phyloP scores from a whole-genome alignment of 352 stramenopile genomes.

The Globisporangium yorkense region DNA sequence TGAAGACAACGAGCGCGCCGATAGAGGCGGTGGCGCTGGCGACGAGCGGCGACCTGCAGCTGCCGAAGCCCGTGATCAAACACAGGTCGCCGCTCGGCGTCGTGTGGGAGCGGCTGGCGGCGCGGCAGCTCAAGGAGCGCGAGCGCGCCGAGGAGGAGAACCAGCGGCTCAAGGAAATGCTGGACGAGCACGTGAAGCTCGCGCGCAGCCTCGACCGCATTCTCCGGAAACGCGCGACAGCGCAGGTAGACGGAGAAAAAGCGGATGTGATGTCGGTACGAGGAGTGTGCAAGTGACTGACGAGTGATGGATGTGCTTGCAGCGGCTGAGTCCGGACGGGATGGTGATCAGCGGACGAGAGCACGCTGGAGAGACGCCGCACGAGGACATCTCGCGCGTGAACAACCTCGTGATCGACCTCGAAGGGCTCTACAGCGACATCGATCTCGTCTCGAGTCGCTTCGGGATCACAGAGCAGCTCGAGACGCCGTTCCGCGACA shows the following conservation, averaged over 20 bases:
- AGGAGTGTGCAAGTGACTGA: neutral
- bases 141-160: constrained; percentile 11
- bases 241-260: neutral
- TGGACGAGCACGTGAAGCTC: constrained; percentile 16
- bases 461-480: constrained; percentile 7
- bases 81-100: constrained; percentile 10
- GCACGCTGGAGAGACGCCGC: neutral
- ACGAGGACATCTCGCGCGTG: constrained; percentile 7
- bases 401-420: constrained; percentile 13
- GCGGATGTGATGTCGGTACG: too few species aligned
- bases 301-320: neutral
- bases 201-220: constrained; percentile 13
- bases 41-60: neutral
- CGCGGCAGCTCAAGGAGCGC: constrained; percentile 11
- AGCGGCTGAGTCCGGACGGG: constrained; percentile 8
- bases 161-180: constrained; percentile 12
- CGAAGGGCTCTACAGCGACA: constrained; percentile 11
- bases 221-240: constrained; percentile 7
- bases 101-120: constrained; percentile 10
- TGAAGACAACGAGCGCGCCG: constrained; percentile 1
- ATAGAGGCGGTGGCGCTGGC: neutral
- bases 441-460: constrained; percentile 5
- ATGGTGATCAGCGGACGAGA: constrained; percentile 10
- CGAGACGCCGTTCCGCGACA: constrained; percentile 7
- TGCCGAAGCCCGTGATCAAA: neutral